Conservation (phyloP, 768 basidiomycete species). For the Saitozyma podzolica region DNA sequence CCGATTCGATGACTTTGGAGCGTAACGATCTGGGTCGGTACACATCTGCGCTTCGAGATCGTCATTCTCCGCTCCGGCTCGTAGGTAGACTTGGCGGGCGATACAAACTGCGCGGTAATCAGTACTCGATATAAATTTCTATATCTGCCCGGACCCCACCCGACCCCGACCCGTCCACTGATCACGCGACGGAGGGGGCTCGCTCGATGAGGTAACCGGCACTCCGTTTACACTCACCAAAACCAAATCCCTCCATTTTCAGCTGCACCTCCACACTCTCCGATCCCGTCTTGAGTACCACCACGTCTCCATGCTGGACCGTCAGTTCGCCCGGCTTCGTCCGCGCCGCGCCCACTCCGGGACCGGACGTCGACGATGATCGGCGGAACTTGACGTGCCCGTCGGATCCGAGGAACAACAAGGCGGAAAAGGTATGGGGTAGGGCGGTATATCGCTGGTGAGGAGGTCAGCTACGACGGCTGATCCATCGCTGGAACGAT, state of each 20-base stretch:
- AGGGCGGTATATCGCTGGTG: not conserved
- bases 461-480: not conserved
- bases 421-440: conserved; percentile 16
- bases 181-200: too few species aligned
- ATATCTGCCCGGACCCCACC: not conserved
- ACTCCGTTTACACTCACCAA: conserved; percentile 28
- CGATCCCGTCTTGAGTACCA: conserved; percentile 27
- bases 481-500: not conserved
- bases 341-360: not conserved
- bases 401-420: conserved; percentile 45
- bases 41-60: conserved; percentile 1
- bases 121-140: not conserved
- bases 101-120: conserved; percentile 33
- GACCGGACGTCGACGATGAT: not conserved
- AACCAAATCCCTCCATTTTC: conserved; percentile 39
- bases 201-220: too few species aligned
- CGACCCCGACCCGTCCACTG: too few species aligned
- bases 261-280: conserved; percentile 30
- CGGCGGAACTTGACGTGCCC: conserved; percentile 14
- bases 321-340: conserved; percentile 11
- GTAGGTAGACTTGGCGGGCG: conserved; percentile 33
- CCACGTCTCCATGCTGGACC: conserved; percentile 45
- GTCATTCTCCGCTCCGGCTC: conserved; percentile 6
- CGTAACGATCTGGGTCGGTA: not conserved
- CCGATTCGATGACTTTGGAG: not conserved